Percentiles rank a stretch among this genome's conserved stretches.
phyloP scores from a whole-genome alignment of 2,329 filamentous ascomycete species.

The Neofusicoccum umdonicola region DNA sequence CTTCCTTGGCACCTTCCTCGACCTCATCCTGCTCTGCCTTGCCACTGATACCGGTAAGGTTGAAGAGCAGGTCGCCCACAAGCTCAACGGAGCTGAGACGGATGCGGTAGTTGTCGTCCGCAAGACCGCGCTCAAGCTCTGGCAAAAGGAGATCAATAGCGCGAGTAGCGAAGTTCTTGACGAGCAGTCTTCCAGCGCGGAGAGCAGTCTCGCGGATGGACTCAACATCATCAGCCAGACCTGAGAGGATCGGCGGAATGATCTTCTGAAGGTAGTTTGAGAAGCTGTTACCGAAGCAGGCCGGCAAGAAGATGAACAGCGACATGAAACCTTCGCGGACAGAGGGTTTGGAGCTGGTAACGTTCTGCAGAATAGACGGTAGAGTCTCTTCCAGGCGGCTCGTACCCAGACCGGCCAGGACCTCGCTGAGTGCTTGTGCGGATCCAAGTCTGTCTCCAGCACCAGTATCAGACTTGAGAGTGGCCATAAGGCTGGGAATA shows the following conservation, averaged over 20 bases:
- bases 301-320: conserved; percentile 96
- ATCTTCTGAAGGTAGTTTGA: conserved; percentile 93
- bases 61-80: conserved; percentile 95
- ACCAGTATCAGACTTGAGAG: conserved; percentile 93
- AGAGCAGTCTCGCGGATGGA: conserved; percentile 96
- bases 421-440: conserved; percentile 92
- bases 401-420: conserved; percentile 91
- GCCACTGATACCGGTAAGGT: conserved; percentile 89
- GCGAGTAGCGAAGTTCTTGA: conserved; percentile 97
- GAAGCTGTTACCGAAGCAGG: conserved; percentile 98
- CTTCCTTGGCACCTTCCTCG: conserved; percentile 78
- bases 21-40: conserved; percentile 70
- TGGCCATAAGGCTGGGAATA: conserved; percentile 95
- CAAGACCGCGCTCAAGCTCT: conserved; percentile 90
- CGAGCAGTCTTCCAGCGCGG: conserved; percentile 85
- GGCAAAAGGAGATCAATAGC: conserved; percentile 92
- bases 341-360: conserved; percentile 82
- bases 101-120: conserved; percentile 97
- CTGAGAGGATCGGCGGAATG: conserved; percentile 90
- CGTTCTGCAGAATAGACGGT: conserved; percentile 94
- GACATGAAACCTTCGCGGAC: conserved; percentile 99
- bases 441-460: conserved; percentile 95
- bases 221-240: conserved; percentile 92
- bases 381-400: conserved; percentile 90
- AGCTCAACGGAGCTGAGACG: conserved; percentile 97